Evolutionary conservation across 2,329 filamentous ascomycete species (phyloP).

Genomic region (Aaosphaeria pasadenensis): DNA sequence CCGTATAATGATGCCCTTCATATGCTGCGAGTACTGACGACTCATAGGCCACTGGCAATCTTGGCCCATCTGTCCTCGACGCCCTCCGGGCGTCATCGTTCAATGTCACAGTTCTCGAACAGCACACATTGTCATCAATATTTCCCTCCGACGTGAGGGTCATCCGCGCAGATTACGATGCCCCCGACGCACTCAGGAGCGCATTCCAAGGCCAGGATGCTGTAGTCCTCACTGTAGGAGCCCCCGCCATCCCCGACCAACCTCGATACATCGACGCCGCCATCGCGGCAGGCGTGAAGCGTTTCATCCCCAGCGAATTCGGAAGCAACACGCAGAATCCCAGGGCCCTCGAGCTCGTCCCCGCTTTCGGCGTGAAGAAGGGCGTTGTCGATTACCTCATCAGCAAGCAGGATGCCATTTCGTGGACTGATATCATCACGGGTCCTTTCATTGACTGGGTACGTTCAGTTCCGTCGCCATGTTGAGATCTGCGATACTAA

Average conservation of each 20-base stretch:
- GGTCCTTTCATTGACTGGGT: conserved; percentile 63
- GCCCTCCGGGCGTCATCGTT: conserved; percentile 46
- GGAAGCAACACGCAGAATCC: conserved; percentile 41
- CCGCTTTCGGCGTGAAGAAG: conserved; percentile 53
- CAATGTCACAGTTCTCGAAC: conserved; percentile 55
- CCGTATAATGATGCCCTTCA: conserved; percentile 8
- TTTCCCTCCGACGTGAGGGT: conserved; percentile 43
- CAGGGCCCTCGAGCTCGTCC: conserved; percentile 41
- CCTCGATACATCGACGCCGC: conserved; percentile 57
- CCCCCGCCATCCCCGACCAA: conserved; percentile 43
- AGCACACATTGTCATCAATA: conserved; percentile 43
- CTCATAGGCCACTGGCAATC: conserved; percentile 40
- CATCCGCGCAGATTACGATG: conserved; percentile 47
- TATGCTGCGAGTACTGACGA: conserved; percentile 44
- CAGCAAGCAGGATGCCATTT: conserved; percentile 46
- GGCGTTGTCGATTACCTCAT: conserved; percentile 53
- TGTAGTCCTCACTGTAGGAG: conserved; percentile 50
- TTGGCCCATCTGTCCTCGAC: conserved; percentile 42
- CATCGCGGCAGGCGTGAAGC: conserved; percentile 57
- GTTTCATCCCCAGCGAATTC: conserved; percentile 63
- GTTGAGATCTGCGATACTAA: neutral
- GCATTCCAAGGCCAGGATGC: conserved; percentile 58
- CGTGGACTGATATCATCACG: conserved; percentile 46
- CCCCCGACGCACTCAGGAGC: conserved; percentile 46
- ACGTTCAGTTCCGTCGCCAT: conserved; percentile 1